phyloP scores from a whole-genome alignment of 2,329 filamentous ascomycete genomes.

The Phialophora tarda region DNA sequence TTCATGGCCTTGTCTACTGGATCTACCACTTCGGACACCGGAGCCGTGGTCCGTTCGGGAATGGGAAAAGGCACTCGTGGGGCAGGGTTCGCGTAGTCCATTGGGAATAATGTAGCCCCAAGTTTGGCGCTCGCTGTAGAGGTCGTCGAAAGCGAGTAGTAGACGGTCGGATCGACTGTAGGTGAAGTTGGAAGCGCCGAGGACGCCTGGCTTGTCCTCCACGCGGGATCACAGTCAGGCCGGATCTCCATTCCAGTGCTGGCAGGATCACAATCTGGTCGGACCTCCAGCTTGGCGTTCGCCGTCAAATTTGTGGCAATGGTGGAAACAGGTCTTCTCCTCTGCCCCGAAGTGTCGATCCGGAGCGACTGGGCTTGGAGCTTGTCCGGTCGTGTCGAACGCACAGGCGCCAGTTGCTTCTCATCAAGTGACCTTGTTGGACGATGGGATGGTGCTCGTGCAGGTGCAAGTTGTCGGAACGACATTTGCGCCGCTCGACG shows the following conservation, averaged over 20 bases:
- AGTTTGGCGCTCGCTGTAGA: slow-evolving; percentile 36
- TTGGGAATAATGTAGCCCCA: slow-evolving; percentile 38
- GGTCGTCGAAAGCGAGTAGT: slow-evolving; percentile 36
- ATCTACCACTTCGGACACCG: slow-evolving; percentile 49
- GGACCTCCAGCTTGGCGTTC: slow-evolving; percentile 19
- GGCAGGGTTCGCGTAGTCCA: slow-evolving; percentile 33
- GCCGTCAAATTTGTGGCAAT: slow-evolving; percentile 21
- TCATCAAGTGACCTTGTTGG: slow-evolving; percentile 30
- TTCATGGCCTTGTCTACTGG: slow-evolving; percentile 63
- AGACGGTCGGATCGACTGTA: slow-evolving; percentile 35
- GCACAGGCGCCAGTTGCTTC: slow-evolving; percentile 10
- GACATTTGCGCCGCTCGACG: slow-evolving; percentile 34
- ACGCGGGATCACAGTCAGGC: slow-evolving; percentile 24
- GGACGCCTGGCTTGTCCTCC: slow-evolving; percentile 9
- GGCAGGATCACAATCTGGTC: slow-evolving; percentile 26
- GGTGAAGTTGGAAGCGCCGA: slow-evolving; percentile 33
- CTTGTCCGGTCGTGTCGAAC: slow-evolving; percentile 13
- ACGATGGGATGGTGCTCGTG: slow-evolving; percentile 26
- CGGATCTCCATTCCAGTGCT: slow-evolving; percentile 23
- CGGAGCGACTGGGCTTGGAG: slow-evolving; percentile 26
- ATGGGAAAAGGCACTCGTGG: slow-evolving; percentile 32
- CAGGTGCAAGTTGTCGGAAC: slow-evolving; percentile 11
- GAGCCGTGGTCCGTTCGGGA: slow-evolving; percentile 18
- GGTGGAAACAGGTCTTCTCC: slow-evolving; percentile 27
- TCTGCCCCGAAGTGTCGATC: slow-evolving; percentile 29